Evolutionary conservation across 139 green algal species (phyloP), one percentile per base, ranked within the genome.

Genomic region (Tetraselmis chui): DNA sequence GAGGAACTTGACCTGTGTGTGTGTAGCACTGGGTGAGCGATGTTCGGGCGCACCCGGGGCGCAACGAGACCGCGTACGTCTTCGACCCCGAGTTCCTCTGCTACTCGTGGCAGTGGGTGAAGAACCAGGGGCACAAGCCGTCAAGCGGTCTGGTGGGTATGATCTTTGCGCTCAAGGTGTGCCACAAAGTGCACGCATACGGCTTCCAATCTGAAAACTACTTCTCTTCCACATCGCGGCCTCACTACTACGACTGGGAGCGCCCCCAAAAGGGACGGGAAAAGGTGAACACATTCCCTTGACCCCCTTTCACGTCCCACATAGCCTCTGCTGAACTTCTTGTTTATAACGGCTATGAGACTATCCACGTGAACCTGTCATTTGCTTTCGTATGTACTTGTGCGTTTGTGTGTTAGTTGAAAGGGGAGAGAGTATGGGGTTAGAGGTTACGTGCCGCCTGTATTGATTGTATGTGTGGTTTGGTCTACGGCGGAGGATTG

Each of bases 241-340:
- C 78, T 11, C 78, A 82, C 78, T 82, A 82, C 58, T 82, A 82
- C 78, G 78, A 82, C 32, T 82, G 78, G 78, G 78, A 82, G 78
- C 28, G 78, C 23, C 78, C 78, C 18, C 22, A n/a, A 24, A 82
- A 82, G 32, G 78, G 78, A 31, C 32, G 78, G 24, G 78, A 82
- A 31, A 82, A 59, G 31, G 78, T 82, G 31, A 30, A 75, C 78
- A 31, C 78, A 25, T 82, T 82, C n/a, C n/a, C n/a, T n/a, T n/a
- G n/a, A n/a, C n/a, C 32, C 78, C 78, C 78, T 24, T 82, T 82
- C 31, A 67, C 45, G 18, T 67, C n/a, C n/a, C n/a, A n/a, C n/a
- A n/a, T n/a, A n/a, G n/a, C n/a, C n/a, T n/a, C n/a, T n/a, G n/a
- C n/a, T n/a, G n/a, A n/a, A n/a, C n/a, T n/a, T n/a, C n/a, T n/a